A percentile compares a stretch with the other conserved stretches of the same genome.
Conservation (phyloP, 2,329 filamentous ascomycete species). For the Ophiostoma angusticollis region DNA sequence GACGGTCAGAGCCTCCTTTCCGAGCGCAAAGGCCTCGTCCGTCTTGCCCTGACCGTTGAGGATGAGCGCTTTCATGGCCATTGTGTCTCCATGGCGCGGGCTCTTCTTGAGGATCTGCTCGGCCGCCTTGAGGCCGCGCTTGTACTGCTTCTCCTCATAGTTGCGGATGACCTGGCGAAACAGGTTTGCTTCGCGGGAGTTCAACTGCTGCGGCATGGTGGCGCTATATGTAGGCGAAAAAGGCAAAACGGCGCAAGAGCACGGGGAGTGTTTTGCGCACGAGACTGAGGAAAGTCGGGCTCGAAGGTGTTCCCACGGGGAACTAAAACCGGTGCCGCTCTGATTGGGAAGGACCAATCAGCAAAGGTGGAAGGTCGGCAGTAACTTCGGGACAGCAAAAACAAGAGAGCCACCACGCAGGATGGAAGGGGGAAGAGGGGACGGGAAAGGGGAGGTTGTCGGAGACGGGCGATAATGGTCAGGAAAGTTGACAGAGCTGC, state of each 20-base stretch:
- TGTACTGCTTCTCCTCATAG: slow-evolving; percentile 98
- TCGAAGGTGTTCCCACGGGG: too few relatives aligned
- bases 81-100: slow-evolving; percentile 92
- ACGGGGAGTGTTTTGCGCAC: slow-evolving; percentile 1
- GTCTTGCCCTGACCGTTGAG: slow-evolving; percentile 85
- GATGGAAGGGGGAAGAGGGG: too few relatives aligned
- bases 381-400: too few relatives aligned
- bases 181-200: slow-evolving; percentile 82
- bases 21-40: slow-evolving; percentile 86
- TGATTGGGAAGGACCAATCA: too few relatives aligned
- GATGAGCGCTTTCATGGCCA: slow-evolving; percentile 97
- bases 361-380: too few relatives aligned
- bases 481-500: too few relatives aligned
- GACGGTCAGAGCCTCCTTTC: slow-evolving; percentile 81
- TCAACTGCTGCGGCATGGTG: slow-evolving; percentile 60
- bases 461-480: too few relatives aligned
- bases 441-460: too few relatives aligned
- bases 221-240: too few relatives aligned
- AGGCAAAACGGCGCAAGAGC: slow-evolving; percentile 4
- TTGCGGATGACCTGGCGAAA: slow-evolving; percentile 90
- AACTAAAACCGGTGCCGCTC: too few relatives aligned
- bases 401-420: too few relatives aligned
- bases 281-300: too few relatives aligned
- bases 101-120: slow-evolving; percentile 94
- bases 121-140: slow-evolving; percentile 81